A percentile compares a stretch with the other conserved stretches of the same genome.
Conservation (phyloP, 495 filamentous ascomycete genomes). For the Trichoderma virens region DNA sequence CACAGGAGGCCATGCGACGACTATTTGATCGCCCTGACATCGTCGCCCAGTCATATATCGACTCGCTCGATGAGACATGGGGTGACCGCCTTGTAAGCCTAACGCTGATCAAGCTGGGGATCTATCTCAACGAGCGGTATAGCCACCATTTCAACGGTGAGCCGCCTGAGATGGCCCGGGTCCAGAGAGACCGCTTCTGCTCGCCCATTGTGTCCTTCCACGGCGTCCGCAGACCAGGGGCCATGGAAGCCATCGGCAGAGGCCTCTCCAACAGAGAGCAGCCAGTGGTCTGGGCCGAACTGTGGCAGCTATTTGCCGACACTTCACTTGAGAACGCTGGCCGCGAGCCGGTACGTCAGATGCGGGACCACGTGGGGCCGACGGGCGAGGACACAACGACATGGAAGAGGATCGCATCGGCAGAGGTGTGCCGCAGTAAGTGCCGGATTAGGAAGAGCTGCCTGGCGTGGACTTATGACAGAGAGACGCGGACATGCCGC, state of each 20-base stretch:
- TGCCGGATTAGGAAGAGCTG: slow-evolving; percentile 25
- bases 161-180: slow-evolving; percentile 30
- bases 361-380: slow-evolving; percentile 33
- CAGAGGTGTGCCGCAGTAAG: slow-evolving; percentile 24
- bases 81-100: slow-evolving; percentile 37
- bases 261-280: slow-evolving; percentile 25
- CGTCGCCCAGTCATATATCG: slow-evolving; percentile 24
- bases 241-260: slow-evolving; percentile 29
- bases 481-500: slow-evolving; percentile 21
- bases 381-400: slow-evolving; percentile 26
- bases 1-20: slow-evolving; percentile 30
- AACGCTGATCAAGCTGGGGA: slow-evolving; percentile 29
- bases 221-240: slow-evolving; percentile 22
- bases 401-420: slow-evolving; percentile 21
- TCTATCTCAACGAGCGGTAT: slow-evolving; percentile 38
- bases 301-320: slow-evolving; percentile 31
- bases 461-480: slow-evolving; percentile 39
- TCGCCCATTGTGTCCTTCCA: slow-evolving; percentile 34
- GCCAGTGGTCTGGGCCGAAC: slow-evolving; percentile 31
- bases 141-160: slow-evolving; percentile 41
- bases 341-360: slow-evolving; percentile 19
- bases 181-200: slow-evolving; percentile 35
- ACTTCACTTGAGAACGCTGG: slow-evolving; percentile 24
- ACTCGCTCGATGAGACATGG: slow-evolving; percentile 31
- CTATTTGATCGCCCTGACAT: slow-evolving; percentile 27